Conservation (phyloP, 2,329 filamentous ascomycete genomes). For the Huntiella savannae region DNA sequence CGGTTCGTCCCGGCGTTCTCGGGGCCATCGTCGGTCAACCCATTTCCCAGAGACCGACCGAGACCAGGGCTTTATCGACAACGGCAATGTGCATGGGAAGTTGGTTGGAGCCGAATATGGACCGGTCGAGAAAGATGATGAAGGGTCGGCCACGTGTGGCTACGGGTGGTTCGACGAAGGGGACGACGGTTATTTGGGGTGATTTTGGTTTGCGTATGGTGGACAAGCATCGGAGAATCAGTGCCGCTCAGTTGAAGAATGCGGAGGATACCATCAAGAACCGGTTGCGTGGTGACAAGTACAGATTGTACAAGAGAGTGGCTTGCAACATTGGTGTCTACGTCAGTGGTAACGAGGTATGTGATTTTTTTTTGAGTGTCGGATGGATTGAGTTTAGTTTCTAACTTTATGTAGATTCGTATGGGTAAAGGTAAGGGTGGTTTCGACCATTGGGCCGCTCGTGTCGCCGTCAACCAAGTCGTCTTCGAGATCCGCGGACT, state of each 20-base stretch:
- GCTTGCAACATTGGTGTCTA: constrained; percentile 90
- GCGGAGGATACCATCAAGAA: constrained; percentile 87
- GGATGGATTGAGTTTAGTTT: background rate
- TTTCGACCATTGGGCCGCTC: constrained; percentile 89
- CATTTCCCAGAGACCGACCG: constrained; percentile 18
- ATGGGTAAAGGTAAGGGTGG: constrained; percentile 99
- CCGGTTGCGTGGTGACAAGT: constrained; percentile 75
- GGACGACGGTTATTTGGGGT: constrained; percentile 90
- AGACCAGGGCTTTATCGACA: constrained; percentile 53
- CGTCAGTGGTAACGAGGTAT: constrained; percentile 76
- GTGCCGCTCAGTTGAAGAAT: constrained; percentile 67
- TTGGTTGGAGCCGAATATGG: constrained; percentile 65
- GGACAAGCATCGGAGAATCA: constrained; percentile 83
- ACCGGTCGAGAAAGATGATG: constrained; percentile 70
- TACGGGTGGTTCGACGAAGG: constrained; percentile 77
- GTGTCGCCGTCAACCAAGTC: constrained; percentile 78
- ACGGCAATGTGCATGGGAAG: constrained; percentile 39
- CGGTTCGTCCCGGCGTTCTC: constrained; percentile 19
- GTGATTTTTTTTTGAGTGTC: constrained; percentile 14
- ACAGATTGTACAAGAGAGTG: constrained; percentile 78
- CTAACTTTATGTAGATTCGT: constrained; percentile 39
- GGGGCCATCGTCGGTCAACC: constrained; percentile 16
- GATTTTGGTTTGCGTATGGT: constrained; percentile 88
- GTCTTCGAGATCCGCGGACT: constrained; percentile 84
- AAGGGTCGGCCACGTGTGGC: constrained; percentile 77